Percentiles rank a stretch among this genome's conserved stretches.
These are phyloP conservation scores for Zasmidium angulare DNA, from an alignment of 2,329 filamentous ascomycete species.

Conservation along the genomic window DNA sequence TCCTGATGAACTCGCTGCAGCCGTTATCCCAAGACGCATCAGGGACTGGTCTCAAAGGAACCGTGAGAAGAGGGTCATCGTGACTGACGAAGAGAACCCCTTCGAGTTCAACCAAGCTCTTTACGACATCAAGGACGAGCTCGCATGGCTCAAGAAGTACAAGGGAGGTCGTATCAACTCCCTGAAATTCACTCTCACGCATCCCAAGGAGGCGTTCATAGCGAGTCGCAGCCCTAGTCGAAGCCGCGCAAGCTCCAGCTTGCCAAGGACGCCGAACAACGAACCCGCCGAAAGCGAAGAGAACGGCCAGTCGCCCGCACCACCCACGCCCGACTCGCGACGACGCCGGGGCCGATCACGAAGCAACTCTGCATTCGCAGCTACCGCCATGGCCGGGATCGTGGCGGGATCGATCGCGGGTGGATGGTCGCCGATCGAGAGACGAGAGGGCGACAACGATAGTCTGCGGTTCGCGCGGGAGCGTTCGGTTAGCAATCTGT, in stretches of 20 bases:
- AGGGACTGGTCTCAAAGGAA: constrained; percentile 37
- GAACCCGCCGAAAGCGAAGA: constrained; percentile 46
- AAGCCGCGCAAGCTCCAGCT: constrained; percentile 61
- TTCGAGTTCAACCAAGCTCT: constrained; percentile 68
- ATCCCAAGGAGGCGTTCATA: constrained; percentile 70
- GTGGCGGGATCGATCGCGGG: constrained; percentile 72
- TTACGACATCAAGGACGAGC: constrained; percentile 74
- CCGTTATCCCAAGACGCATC: constrained; percentile 40
- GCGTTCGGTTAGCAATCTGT: constrained; percentile 32
- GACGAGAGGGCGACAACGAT: constrained; percentile 40
- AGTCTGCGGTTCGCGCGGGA: constrained; percentile 26
- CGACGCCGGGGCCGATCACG: constrained; percentile 62
- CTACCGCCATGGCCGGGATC: constrained; percentile 80
- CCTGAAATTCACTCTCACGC: constrained; percentile 73
- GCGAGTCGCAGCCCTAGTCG: constrained; percentile 62
- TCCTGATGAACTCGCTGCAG: constrained; percentile 1
- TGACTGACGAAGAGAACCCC: constrained; percentile 42
- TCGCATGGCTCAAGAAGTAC: constrained; percentile 75
- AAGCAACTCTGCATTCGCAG: constrained; percentile 71
- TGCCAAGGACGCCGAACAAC: constrained; percentile 63
- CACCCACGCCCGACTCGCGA: constrained; percentile 55
- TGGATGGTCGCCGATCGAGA: constrained; percentile 70
- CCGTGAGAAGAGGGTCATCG: constrained; percentile 42
- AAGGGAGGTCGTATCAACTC: constrained; percentile 81
- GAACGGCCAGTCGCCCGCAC: constrained; percentile 41